A percentile compares a stretch with the other conserved stretches of the same genome.
Conservation (phyloP, 306 rosid species). For the Mucuna pruriens region DNA sequence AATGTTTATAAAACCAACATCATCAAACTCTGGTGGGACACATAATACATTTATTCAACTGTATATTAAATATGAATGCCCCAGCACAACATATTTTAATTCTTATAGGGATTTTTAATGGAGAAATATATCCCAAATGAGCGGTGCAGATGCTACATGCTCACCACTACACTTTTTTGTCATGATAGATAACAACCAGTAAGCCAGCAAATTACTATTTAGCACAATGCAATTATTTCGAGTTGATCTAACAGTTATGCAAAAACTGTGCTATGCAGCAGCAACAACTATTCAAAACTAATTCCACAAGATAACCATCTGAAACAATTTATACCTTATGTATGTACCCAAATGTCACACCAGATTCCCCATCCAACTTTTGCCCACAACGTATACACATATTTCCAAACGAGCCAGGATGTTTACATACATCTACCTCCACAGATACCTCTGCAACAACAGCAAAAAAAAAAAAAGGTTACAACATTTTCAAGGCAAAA, state of each 20-base stretch:
- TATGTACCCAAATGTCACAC: slow-evolving; percentile 81
- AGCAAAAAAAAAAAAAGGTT: too few relatives aligned
- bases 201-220: slow-evolving; percentile 3
- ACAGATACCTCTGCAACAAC: slow-evolving; percentile 53
- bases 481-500: slow-evolving; percentile 16
- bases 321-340: slow-evolving; percentile 65
- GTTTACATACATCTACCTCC: slow-evolving; percentile 55
- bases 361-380: slow-evolving; percentile 69
- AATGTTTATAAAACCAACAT: slow-evolving; percentile 4
- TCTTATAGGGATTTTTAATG: slow-evolving; percentile 1
- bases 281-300: slow-evolving; percentile 14
- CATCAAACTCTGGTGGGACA: slow-evolving; percentile 20
- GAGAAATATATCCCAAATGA: background rate
- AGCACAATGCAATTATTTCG: background rate
- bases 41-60: slow-evolving; percentile 7
- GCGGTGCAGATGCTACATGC: background rate
- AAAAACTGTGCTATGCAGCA: background rate
- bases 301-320: slow-evolving; percentile 29
- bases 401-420: slow-evolving; percentile 83
- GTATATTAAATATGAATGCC: background rate
- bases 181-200: slow-evolving; percentile 19
- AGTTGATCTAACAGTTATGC: background rate
- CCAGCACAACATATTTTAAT: background rate
- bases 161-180: background rate
- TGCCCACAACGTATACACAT: slow-evolving; percentile 83